Conservation (phyloP, 2,329 filamentous ascomycete species). For the Alternaria sp. region DNA sequence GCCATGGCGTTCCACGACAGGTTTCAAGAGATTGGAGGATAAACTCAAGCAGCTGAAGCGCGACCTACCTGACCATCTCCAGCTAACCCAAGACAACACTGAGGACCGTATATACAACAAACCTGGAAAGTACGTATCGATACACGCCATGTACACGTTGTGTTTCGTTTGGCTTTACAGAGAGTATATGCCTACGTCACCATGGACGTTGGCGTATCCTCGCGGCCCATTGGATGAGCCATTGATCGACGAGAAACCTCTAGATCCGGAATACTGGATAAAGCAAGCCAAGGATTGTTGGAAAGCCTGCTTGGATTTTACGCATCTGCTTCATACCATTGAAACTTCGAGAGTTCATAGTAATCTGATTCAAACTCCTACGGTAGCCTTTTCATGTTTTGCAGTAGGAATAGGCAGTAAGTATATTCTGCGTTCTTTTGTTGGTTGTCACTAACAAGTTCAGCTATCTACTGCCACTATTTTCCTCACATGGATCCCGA, state of each 20-base stretch:
- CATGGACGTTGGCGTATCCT: constrained; percentile 62
- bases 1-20: constrained; percentile 67
- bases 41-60: constrained; percentile 64
- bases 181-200: constrained; percentile 73
- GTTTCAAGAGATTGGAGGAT: constrained; percentile 63
- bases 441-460: constrained; percentile 3
- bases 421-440: constrained; percentile 8
- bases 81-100: constrained; percentile 68
- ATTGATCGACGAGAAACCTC: constrained; percentile 31
- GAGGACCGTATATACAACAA: constrained; percentile 71
- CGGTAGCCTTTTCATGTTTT: constrained; percentile 73
- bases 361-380: constrained; percentile 71
- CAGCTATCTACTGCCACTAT: constrained; percentile 69
- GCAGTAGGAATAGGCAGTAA: constrained; percentile 68
- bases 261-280: constrained; percentile 64
- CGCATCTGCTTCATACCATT: constrained; percentile 68
- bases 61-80: constrained; percentile 65
- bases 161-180: constrained; percentile 74
- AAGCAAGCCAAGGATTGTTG: constrained; percentile 70
- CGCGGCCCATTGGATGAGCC: constrained; percentile 66
- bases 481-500: constrained; percentile 74
- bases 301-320: constrained; percentile 68
- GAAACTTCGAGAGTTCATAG: constrained; percentile 58
- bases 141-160: constrained; percentile 72
- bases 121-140: constrained; percentile 70